Evolutionary conservation across 2,329 filamentous ascomycete genomes (phyloP), one percentile per base, ranked within the genome.

Genomic region (Fonsecaea monophora): DNA sequence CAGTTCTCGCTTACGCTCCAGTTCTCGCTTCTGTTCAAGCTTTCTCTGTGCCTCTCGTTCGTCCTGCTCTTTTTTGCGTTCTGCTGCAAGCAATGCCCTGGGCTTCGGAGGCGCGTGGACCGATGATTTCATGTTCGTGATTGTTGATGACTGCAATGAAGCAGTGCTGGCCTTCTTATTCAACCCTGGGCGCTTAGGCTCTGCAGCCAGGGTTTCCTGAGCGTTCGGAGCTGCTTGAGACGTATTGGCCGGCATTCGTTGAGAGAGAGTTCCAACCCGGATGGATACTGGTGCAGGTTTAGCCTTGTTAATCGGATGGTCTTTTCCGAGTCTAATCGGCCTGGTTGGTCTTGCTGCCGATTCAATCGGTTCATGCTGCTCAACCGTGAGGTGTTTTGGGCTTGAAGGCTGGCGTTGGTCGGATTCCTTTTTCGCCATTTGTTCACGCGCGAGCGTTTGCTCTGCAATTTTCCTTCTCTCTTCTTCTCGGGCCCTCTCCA

Each of bases 21-120:
- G 81, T 73, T 96, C 92, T 15, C 89, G 86, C 78, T 96, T 97
- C 42, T 90, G 89, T 21, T 96, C 91, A 8, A 89, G 89, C 74
- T 92, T 94, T 58, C 89, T 87, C 73, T 93, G 89, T 13, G 88
- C 87, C 70, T 93, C 91, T 56, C 89, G 87, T 75, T 96, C 92
- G 73, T 96, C 93, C 76, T 87, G 68, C 76, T 96, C 92, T 75
- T 90, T 94, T 78, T 93, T 94, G 74, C 89, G 90, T 45, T 92
- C 90, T 2, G 90, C 92, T 56, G 90, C 83, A 62, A 94, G 88
- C 25, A 94, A 81, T 1, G 91, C 90, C 75, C 90, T 92, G 0
- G 89, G 86, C 60, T 89, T 87, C 1, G 85, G 83, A n/a, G 82
- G 83, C 37, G 79, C 85, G n/a, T 87, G 87, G 6, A 82, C 82